Percentiles rank a stretch among this genome's conserved stretches.
These are phyloP conservation scores for Coemansia sp. DNA, from an alignment of 192 early-diverging fungal genomes.

Conservation along the genomic window DNA sequence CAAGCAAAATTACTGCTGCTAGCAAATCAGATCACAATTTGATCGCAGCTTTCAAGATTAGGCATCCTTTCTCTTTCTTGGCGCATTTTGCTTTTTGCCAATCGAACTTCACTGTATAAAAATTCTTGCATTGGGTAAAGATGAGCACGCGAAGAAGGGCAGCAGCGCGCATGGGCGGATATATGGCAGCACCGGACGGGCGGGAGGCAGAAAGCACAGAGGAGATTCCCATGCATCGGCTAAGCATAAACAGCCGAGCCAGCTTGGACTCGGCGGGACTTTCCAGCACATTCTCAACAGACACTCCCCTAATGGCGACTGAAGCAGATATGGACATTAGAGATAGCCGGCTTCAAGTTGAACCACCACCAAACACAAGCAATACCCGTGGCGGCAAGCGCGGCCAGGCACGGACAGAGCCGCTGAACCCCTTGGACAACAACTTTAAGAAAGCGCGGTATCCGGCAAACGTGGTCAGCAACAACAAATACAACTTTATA, in stretches of 20 bases:
- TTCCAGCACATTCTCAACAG: conserved; percentile 39
- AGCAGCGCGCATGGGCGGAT: conserved; percentile 12
- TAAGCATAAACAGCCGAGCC: conserved; percentile 21
- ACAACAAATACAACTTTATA: conserved; percentile 83
- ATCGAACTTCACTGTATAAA: no score
- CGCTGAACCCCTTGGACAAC: conserved; percentile 48
- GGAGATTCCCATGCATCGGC: conserved; percentile 39
- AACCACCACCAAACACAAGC: background rate
- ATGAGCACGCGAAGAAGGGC: conserved; percentile 40
- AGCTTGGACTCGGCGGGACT: conserved; percentile 14
- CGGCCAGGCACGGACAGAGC: conserved; percentile 32
- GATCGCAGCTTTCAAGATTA: no score
- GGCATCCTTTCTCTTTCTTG: no score
- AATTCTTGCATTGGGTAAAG: background rate
- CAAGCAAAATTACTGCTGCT: no score
- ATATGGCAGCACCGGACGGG: background rate
- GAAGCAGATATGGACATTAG: conserved; percentile 18
- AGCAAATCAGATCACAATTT: no score
- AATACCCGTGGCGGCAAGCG: background rate
- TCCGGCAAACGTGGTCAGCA: conserved; percentile 78
- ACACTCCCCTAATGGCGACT: conserved; percentile 47
- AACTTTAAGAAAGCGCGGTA: conserved; percentile 48
- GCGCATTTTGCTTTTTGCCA: no score
- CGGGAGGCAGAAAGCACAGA: background rate
- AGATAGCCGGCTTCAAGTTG: conserved; percentile 1